Percentiles rank a stretch among this genome's conserved stretches.
These are phyloP conservation scores for Pseudocercospora eumusae DNA, from an alignment of 2,329 filamentous ascomycete genomes.

Conservation along the genomic window DNA sequence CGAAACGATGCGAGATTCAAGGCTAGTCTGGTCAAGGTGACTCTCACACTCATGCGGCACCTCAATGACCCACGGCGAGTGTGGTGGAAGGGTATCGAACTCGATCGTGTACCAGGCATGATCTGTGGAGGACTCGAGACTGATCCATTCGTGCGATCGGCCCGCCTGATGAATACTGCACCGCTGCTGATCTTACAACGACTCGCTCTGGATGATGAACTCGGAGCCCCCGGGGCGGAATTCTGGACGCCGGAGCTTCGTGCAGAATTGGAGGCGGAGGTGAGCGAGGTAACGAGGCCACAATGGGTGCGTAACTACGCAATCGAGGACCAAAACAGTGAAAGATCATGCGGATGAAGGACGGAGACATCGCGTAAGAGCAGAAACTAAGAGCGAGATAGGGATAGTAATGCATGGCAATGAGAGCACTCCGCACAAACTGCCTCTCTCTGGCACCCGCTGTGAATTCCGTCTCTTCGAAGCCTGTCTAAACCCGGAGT, in stretches of 20 bases:
- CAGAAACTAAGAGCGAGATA: neutral
- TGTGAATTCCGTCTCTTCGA: too few species aligned
- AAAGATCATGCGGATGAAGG: neutral
- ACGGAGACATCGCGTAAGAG: neutral
- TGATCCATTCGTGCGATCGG: neutral
- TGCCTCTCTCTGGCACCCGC: neutral
- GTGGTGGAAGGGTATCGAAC: neutral
- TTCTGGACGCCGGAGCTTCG: neutral
- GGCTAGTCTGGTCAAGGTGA: neutral
- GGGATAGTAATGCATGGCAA: neutral
- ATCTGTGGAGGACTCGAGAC: neutral
- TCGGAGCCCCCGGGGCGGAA: neutral
- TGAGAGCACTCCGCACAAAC: neutral
- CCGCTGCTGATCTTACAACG: neutral
- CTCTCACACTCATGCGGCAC: neutral
- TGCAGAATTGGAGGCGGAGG: neutral
- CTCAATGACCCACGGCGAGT: neutral
- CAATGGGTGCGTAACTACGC: neutral
- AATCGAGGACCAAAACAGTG: neutral
- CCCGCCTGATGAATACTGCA: neutral
- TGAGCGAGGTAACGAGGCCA: neutral
- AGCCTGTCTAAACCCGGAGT: too few species aligned
- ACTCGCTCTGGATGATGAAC: neutral
- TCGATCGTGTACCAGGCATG: neutral
- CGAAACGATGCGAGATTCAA: neutral